Percentiles rank a stretch among this genome's conserved stretches.
Conservation (phyloP, 257 asterid genomes). For the Forsythia viridissima region DNA sequence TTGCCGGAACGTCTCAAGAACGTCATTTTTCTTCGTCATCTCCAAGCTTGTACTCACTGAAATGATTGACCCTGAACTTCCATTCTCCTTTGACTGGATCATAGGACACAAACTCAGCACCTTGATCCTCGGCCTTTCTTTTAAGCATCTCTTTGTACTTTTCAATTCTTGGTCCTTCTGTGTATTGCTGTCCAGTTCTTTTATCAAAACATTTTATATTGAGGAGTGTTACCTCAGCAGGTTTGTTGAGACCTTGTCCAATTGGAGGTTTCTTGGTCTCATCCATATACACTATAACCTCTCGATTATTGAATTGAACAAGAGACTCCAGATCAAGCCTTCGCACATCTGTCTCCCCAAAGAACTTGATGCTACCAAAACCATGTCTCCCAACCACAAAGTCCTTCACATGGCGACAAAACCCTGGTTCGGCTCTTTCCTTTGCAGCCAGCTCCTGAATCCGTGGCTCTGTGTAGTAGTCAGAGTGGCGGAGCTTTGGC, state of each 20-base stretch:
- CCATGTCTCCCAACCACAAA: constrained; percentile 75
- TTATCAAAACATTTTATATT: constrained; percentile 68
- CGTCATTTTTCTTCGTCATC: constrained; percentile 32
- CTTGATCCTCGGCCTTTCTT: constrained; percentile 65
- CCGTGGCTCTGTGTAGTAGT: constrained; percentile 83
- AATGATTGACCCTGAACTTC: constrained; percentile 76
- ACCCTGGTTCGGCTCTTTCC: constrained; percentile 78
- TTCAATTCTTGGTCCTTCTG: constrained; percentile 66
- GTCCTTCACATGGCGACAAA: constrained; percentile 65
- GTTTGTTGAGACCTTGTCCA: constrained; percentile 81
- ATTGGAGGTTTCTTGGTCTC: constrained; percentile 78
- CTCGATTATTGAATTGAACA: constrained; percentile 61
- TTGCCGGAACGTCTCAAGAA: not conserved
- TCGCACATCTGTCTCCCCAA: constrained; percentile 78
- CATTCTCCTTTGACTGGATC: constrained; percentile 76
- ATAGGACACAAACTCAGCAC: constrained; percentile 76
- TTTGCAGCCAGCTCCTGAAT: constrained; percentile 89
- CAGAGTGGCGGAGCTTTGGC: constrained; percentile 95
- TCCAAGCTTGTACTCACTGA: constrained; percentile 51
- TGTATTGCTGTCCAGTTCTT: constrained; percentile 51
- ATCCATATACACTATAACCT: constrained; percentile 66
- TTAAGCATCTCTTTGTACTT: constrained; percentile 65
- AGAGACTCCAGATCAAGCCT: constrained; percentile 76
- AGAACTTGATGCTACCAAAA: constrained; percentile 79
- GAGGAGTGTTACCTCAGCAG: constrained; percentile 82